Base-by-base conservation (phyloP, 177 flowering plant species). In the Vitis hybrid region DNA sequence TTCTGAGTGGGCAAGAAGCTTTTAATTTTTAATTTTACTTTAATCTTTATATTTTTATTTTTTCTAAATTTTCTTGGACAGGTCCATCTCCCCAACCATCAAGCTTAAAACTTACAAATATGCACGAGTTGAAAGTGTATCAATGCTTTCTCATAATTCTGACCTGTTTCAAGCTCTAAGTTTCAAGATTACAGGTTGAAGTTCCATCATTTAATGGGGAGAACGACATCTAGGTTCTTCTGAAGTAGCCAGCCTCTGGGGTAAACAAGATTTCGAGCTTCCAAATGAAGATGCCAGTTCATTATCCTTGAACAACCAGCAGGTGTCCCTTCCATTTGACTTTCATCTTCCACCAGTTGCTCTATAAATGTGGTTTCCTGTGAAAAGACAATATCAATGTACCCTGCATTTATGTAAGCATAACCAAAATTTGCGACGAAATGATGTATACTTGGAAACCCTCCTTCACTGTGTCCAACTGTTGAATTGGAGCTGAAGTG, bases 251-350 rank as follows among this genome's bases (percentile, higher is more conserved):
- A 95, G 15, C 93, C 93, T 66, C 56, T 75, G 5, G 99, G 99
- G 87, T 90, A 91, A 55, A 56, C 70, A 62, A 84, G 75, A 71
- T 67, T 64, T 12, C 23, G 81, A 64, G 85, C 82, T 73, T 88
- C 97, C 79, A 96, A 77, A 80, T 94, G 99, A 9, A 92, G 93
- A 81, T 92, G 97, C 99, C 99, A 96, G 67, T 85, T 92, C 91
- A 92, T 79, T 65, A 94, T 78, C 67, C 69, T 84, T 51, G 83
- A 79, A 80, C 98, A 92, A 60, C 87, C 85, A 70, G 60, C 52
- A 18, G 95, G 85, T 62, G 71, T 70, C 54, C 88, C 94, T 83
- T 94, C 98, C 97, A 96, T 96, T 80, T 87, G 93, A 72, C 85
- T 84, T 82, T 96, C 99, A 80, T 96, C 99, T 86, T 87, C 97